Evolutionary conservation across 768 basidiomycete species (phyloP), one percentile per base, ranked within the genome.

Genomic region (Pulveroboletus sp.): DNA sequence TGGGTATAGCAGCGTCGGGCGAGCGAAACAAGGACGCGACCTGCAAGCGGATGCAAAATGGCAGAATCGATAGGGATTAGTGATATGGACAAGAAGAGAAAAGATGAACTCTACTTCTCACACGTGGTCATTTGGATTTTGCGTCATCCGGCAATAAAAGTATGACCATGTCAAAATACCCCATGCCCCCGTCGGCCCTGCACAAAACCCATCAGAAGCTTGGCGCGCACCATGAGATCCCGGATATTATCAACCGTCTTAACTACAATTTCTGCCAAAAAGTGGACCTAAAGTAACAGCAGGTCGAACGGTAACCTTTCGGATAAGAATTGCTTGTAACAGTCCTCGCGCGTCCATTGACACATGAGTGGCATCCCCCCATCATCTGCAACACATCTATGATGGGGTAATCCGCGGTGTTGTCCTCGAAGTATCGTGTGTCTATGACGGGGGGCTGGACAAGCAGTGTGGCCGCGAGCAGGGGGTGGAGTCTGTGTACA

Each of bases 191-290:
- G 16, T 44, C n/a, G 47, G 39, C 14, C 11, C 3, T 11, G 4
- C 14, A 33, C 5, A 3, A 33, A 36, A 24, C n/a, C 21, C 6
- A 21, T 10, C 19, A 5, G 13, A n/a, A 25, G n/a, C 13, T 31
- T n/a, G 32, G 21, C 19, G 16, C 67, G 21, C 52, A 87, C 89
- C 87, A 93, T 89, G 0, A 90, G 90, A 65, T 97, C 92, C 69
- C 98, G 95, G 74, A 98, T 99, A 70, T 97, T 98, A 71, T 98
- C 94, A 49, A 98, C 97, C 12, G 94, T 98, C 72, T 94, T 95
- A 34, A 97, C 94, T 8, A 94, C 94, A 55, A 98, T 97, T 68
- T 98, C 97, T 1, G 95, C 93, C 43, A 97, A 78, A 82, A 98
- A 97, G 68, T 97, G 95, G 64, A 98, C 97, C 60, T 97, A 94